A percentile compares a stretch with the other conserved stretches of the same genome.
Evolutionary conservation across 257 asterid species (phyloP).

Genomic region (Mitragyna speciosa): DNA sequence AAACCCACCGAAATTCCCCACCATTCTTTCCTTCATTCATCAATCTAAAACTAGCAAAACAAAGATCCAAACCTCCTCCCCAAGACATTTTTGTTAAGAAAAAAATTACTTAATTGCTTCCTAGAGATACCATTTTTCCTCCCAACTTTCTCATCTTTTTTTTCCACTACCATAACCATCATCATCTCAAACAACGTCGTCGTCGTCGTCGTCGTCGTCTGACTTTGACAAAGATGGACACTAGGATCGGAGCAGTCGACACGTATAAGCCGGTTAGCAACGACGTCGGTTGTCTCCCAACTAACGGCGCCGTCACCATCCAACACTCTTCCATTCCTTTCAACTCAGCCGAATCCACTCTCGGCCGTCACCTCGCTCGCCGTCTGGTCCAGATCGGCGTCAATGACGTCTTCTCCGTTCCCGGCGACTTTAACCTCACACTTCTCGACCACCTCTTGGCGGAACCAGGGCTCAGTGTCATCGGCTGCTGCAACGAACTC

Average conservation of each 20-base stretch:
- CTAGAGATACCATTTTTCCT: neutral
- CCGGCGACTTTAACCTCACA: conserved; percentile 74
- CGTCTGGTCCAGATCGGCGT: conserved; percentile 79
- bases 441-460: conserved; percentile 69
- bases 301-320: conserved; percentile 36
- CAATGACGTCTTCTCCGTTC: conserved; percentile 66
- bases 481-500: conserved; percentile 90
- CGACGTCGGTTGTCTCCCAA: conserved; percentile 46
- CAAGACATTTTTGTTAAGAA: too few relatives aligned
- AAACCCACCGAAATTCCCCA: too few relatives aligned
- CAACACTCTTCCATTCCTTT: conserved; percentile 34
- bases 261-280: conserved; percentile 35
- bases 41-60: neutral
- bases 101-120: neutral
- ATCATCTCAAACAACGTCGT: neutral
- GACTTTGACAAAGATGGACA: conserved; percentile 40
- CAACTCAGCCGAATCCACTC: conserved; percentile 55
- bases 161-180: neutral
- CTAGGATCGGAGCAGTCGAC: conserved; percentile 53
- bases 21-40: too few relatives aligned
- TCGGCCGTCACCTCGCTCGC: conserved; percentile 86
- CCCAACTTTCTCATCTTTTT: neutral
- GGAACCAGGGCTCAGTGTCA: conserved; percentile 72
- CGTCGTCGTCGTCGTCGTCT: neutral
- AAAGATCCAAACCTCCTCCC: neutral